Base-by-base conservation (phyloP, 306 rosid species). In the Quercus wislizeni region DNA sequence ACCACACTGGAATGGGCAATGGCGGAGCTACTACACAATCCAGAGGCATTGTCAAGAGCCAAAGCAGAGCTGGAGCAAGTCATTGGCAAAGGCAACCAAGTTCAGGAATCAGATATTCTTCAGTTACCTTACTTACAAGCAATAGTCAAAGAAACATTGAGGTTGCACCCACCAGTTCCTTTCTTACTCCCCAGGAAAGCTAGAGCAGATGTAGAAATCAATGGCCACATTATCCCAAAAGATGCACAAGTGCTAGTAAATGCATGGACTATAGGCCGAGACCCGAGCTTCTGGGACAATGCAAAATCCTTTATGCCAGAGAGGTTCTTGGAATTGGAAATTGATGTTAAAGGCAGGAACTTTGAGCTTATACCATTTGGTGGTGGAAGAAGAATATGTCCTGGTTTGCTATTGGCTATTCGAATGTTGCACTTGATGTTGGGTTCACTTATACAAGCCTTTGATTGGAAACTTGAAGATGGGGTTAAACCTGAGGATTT, bases 321-420 rank as follows among this genome's bases (percentile, higher is more conserved):
- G 28, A 86, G 96, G 59, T 91, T 91, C n/a, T 15, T 83, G 31
- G 90, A 80, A 12, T 74, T 82, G 1, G 85, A 84, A 5, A 20
- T 87, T 3, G 92, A 89, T 31, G 85, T 87, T 0, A 86, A 57
- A 78, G 92, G 93, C 0, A 31, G 81, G 12, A 73, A 78, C 6
- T 91, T 91, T 77, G 85, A 86, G 82, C 79, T 91, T 0, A 63
- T 87, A 9, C 92, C 94, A 0, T 90, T 90, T n/a, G 92, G 92
- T 0, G 85, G 59, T 5, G 90, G 94, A 0, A 6, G 88, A 12
- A 71, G 92, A 70, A 75, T 84, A 23, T 82, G 93, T 30, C 93
- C 89, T 1, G 89, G 91, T 1, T 80, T 84, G 3, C 89, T 88
- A 0, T 77, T 89, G 17, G 91, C 91, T 0, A 46, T 80, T 2